A percentile compares a stretch with the other conserved stretches of the same genome.
Conservation (phyloP, 208 protist species). For the Leishmania tarentolae region DNA sequence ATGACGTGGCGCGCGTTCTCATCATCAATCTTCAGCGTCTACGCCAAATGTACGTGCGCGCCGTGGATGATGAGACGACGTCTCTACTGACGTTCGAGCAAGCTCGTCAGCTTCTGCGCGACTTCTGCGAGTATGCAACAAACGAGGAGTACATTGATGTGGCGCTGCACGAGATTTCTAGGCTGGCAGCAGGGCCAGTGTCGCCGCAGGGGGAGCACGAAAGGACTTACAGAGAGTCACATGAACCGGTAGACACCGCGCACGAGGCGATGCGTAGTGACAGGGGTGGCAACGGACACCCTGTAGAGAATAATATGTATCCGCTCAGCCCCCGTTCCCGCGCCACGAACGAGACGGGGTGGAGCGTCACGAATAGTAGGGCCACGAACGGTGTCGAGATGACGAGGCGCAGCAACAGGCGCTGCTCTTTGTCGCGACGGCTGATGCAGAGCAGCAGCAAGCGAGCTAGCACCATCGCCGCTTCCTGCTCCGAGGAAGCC, state of each 20-base stretch:
- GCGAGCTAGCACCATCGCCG: not conserved
- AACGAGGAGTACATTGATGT: slow-evolving; percentile 53
- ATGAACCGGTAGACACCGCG: not conserved
- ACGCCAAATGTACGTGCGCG: slow-evolving; percentile 65
- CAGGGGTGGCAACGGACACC: not conserved
- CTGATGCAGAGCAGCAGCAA: slow-evolving; percentile 8
- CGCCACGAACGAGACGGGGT: not conserved
- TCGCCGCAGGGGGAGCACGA: not conserved
- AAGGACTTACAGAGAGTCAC: not conserved
- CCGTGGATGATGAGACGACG: slow-evolving; percentile 45
- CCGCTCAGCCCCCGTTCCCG: not conserved
- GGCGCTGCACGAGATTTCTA: slow-evolving; percentile 16
- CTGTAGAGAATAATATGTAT: not conserved
- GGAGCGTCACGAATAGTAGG: not conserved
- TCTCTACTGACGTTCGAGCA: slow-evolving; percentile 41
- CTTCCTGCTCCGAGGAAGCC: not conserved
- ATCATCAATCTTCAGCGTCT: slow-evolving; percentile 76
- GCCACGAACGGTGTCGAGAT: too few relatives aligned
- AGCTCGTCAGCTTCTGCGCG: slow-evolving; percentile 52
- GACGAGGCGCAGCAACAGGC: not conserved
- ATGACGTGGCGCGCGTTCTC: slow-evolving; percentile 72
- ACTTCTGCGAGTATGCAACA: slow-evolving; percentile 86
- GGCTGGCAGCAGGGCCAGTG: not conserved
- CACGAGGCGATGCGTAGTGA: not conserved
- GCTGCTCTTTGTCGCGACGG: slow-evolving; percentile 7